Evolutionary conservation across 441 rosid species (phyloP).

Genomic region (Codiaeum variegatum): DNA sequence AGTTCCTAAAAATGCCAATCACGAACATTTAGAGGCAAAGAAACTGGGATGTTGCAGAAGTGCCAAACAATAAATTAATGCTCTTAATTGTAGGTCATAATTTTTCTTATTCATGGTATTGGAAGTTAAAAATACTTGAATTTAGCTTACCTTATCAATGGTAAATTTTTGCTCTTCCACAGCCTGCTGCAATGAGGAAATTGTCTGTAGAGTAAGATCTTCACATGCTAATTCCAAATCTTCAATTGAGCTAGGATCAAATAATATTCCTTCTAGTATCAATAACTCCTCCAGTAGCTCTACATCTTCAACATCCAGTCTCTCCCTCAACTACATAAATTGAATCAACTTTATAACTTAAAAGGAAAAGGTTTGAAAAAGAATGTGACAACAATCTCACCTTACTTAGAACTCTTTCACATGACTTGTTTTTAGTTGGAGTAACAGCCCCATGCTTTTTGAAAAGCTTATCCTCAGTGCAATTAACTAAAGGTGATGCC

Average conservation of each 20-base stretch:
- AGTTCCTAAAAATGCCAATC: background rate
- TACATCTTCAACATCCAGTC: constrained; percentile 50
- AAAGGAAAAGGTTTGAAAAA: background rate
- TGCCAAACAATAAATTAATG: background rate
- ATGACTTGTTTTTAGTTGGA: constrained; percentile 40
- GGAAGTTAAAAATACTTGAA: background rate
- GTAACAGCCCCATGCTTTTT: constrained; percentile 30
- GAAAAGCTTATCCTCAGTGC: constrained; percentile 36
- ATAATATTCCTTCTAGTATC: constrained; percentile 46
- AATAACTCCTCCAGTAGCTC: constrained; percentile 61
- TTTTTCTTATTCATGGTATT: background rate
- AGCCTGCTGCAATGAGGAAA: constrained; percentile 44
- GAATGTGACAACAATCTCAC: constrained; percentile 29
- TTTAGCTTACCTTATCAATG: constrained; percentile 46
- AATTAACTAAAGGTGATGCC: constrained; percentile 43
- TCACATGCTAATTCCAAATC: constrained; percentile 46
- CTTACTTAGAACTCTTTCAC: constrained; percentile 45
- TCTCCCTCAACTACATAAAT: constrained; percentile 52
- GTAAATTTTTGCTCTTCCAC: constrained; percentile 46
- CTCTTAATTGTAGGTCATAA: background rate
- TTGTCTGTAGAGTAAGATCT: constrained; percentile 40
- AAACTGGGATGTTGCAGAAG: background rate
- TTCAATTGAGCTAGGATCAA: constrained; percentile 37
- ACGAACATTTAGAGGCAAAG: background rate
- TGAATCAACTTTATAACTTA: constrained; percentile 1